Conservation (phyloP, 305 asterid species). For the Andrographis paniculata region DNA sequence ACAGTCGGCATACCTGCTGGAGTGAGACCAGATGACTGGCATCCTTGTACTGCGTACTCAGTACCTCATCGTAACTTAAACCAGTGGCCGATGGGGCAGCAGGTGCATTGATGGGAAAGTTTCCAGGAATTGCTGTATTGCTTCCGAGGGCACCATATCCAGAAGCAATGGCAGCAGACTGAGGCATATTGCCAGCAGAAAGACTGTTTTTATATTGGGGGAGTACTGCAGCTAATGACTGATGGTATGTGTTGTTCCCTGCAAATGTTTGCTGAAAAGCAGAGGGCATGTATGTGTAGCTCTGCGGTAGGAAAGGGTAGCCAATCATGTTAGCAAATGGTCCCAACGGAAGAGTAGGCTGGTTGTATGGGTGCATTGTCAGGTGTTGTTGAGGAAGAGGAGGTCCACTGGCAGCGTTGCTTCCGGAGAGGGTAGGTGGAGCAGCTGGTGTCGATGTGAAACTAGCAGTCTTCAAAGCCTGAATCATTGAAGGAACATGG, state of each 20-base stretch:
- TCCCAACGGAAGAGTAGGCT: constrained; percentile 69
- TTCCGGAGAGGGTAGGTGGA: constrained; percentile 46
- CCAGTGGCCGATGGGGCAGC: constrained; percentile 64
- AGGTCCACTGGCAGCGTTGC: constrained; percentile 61
- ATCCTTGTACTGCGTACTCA: constrained; percentile 87
- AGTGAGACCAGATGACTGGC: constrained; percentile 59
- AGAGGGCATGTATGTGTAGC: constrained; percentile 74
- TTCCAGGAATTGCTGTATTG: constrained; percentile 47
- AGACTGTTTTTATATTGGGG: constrained; percentile 72
- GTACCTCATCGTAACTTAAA: constrained; percentile 60
- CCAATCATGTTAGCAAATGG: constrained; percentile 74
- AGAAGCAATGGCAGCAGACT: constrained; percentile 64
- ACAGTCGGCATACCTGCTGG: constrained; percentile 48
- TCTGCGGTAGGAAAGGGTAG: constrained; percentile 77
- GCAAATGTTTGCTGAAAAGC: constrained; percentile 78
- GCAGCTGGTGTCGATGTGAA: constrained; percentile 50
- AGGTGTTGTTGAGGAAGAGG: constrained; percentile 81
- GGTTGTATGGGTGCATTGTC: constrained; percentile 71
- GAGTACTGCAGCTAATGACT: constrained; percentile 57
- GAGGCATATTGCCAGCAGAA: constrained; percentile 64
- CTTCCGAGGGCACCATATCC: constrained; percentile 72
- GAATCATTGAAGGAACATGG: constrained; percentile 19
- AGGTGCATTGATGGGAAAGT: constrained; percentile 55
- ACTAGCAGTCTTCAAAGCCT: constrained; percentile 61
- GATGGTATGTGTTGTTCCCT: constrained; percentile 71